Conservation (phyloP, 1,284 basidiomycete species). For the Pseudozyma hubeiensis region DNA sequence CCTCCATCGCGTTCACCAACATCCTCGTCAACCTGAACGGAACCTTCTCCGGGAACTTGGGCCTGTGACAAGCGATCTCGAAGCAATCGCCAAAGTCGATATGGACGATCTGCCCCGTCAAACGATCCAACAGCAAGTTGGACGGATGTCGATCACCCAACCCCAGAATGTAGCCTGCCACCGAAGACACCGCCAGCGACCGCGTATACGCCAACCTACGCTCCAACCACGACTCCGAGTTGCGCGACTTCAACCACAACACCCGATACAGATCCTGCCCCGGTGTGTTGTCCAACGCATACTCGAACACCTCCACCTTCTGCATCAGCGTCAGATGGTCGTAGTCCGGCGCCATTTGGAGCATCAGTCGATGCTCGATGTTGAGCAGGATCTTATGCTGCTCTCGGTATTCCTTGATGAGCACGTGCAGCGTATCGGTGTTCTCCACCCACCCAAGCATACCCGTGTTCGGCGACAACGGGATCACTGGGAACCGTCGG, state of each 20-base stretch:
- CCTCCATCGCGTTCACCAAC: conserved; percentile 99
- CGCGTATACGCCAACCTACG: conserved; percentile 95
- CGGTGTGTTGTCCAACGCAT: conserved; percentile 97
- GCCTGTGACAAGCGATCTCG: conserved; percentile 73
- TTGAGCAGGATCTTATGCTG: conserved; percentile 88
- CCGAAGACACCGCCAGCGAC: conserved; percentile 77
- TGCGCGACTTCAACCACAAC: conserved; percentile 92
- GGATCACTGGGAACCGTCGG: conserved; percentile 91
- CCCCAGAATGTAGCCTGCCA: conserved; percentile 83
- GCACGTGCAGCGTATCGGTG: conserved; percentile 96
- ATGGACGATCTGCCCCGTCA: conserved; percentile 93
- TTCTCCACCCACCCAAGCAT: conserved; percentile 95
- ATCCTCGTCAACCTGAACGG: conserved; percentile 98
- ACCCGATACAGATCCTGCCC: conserved; percentile 99
- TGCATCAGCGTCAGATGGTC: conserved; percentile 93
- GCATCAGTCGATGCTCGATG: conserved; percentile 97
- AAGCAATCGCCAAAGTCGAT: conserved; percentile 84
- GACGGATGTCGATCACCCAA: conserved; percentile 98
- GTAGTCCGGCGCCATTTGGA: conserved; percentile 99
- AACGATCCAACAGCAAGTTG: conserved; percentile 91
- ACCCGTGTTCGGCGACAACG: conserved; percentile 95
- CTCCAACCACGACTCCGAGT: conserved; percentile 98
- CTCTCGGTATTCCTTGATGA: conserved; percentile 79
- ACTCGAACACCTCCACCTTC: conserved; percentile 99
- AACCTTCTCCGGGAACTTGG: conserved; percentile 99